Conservation (phyloP, 176 grass and related monocot genomes). For the Aegilops sharonensis region DNA sequence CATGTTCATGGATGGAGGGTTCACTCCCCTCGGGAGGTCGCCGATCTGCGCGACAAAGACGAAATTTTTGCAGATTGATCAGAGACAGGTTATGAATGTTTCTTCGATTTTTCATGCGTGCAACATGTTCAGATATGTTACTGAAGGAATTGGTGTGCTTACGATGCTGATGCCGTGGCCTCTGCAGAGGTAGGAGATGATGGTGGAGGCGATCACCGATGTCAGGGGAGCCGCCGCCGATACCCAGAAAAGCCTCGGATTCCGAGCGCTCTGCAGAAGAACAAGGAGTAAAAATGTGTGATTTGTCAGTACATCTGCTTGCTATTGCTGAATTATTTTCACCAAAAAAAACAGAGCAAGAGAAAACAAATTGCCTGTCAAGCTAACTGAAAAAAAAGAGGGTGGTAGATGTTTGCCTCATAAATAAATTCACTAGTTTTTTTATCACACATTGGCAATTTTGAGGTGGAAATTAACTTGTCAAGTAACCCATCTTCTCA, state of each 20-base stretch:
- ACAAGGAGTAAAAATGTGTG: not conserved
- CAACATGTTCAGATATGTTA: not conserved
- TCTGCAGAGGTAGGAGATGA: slow-evolving; percentile 73
- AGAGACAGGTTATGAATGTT: not conserved
- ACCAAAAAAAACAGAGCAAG: not conserved
- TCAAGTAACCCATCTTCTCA: not conserved
- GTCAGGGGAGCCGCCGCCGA: slow-evolving; percentile 82
- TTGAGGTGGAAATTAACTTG: not conserved
- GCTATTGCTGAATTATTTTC: not conserved
- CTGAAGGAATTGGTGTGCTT: slow-evolving; percentile 20
- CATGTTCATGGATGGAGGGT: slow-evolving; percentile 94
- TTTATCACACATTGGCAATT: not conserved
- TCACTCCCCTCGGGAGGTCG: slow-evolving; percentile 68
- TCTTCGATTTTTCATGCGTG: not conserved
- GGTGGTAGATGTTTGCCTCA: not conserved
- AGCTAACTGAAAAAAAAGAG: not conserved
- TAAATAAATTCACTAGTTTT: not conserved
- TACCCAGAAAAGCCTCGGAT: slow-evolving; percentile 90
- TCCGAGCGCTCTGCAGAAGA: slow-evolving; percentile 57
- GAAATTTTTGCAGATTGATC: not conserved
- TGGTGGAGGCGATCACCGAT: slow-evolving; percentile 82
- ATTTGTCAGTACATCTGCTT: not conserved
- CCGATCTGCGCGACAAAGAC: slow-evolving; percentile 59
- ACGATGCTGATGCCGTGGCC: slow-evolving; percentile 80
- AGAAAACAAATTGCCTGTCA: not conserved